Evolutionary conservation across 1,284 basidiomycete species (phyloP).

Genomic region (Schizophyllum commune): DNA sequence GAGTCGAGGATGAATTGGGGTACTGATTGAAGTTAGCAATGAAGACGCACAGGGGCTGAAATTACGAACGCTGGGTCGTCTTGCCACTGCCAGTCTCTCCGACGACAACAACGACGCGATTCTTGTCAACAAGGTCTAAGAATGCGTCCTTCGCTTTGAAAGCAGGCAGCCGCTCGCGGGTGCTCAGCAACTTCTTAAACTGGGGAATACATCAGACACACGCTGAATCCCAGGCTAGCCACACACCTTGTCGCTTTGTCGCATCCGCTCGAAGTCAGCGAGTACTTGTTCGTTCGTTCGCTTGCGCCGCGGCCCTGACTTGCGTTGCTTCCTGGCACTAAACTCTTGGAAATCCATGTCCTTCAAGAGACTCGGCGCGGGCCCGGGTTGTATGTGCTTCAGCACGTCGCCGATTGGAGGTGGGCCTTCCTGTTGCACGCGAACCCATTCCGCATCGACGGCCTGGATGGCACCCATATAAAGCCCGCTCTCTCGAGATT

Average conservation of each 20-base stretch:
- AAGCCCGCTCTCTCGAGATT: constrained; percentile 59
- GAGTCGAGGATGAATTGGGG: constrained; percentile 87
- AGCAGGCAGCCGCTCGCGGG: constrained; percentile 66
- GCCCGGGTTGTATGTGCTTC: constrained; percentile 39
- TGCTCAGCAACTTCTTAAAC: constrained; percentile 52
- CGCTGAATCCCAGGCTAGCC: neutral
- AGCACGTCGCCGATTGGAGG: constrained; percentile 67
- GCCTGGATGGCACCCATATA: constrained; percentile 70
- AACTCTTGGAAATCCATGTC: neutral
- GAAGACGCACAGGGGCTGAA: neutral
- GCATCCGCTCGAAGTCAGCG: constrained; percentile 44
- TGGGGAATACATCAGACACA: constrained; percentile 12
- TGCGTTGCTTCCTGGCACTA: constrained; percentile 10
- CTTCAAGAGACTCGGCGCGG: neutral
- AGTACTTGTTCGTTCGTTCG: constrained; percentile 32
- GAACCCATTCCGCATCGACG: constrained; percentile 65
- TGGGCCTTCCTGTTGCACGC: constrained; percentile 59
- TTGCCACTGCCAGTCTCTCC: constrained; percentile 89
- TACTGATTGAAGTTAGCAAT: constrained; percentile 33
- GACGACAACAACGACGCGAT: constrained; percentile 75
- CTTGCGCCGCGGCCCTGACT: constrained; percentile 5
- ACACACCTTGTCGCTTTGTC: constrained; percentile 33
- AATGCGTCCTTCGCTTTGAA: constrained; percentile 65
- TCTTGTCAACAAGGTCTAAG: constrained; percentile 46
- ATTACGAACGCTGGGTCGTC: constrained; percentile 66